Conservation (phyloP, 371 early-diverging fungal species). For the Apophysomyces trapeziformis region DNA sequence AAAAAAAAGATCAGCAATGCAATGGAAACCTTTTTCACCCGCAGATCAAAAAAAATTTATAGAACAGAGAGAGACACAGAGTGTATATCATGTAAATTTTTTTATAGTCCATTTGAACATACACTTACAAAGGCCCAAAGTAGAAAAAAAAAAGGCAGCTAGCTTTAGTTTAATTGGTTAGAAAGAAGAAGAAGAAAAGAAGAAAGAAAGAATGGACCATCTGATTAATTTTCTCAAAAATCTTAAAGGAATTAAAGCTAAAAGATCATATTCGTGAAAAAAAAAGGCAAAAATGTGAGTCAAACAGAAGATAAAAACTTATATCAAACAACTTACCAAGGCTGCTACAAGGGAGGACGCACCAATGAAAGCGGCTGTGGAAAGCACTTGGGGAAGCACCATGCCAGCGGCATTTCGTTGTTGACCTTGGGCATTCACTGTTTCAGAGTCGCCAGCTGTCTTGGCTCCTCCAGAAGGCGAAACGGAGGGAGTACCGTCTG, state of each 20-base stretch:
- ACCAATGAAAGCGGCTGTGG: conserved; percentile 8
- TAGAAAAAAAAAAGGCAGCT: not conserved
- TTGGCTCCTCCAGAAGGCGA: conserved; percentile 11
- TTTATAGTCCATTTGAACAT: not conserved
- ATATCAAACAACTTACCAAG: not conserved
- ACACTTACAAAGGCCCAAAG: not conserved
- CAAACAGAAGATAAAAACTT: not conserved
- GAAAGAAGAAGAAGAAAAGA: too few relatives aligned
- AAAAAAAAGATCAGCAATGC: not conserved
- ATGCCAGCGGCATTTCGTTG: not conserved
- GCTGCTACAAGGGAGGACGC: not conserved
- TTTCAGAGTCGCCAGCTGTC: not conserved
- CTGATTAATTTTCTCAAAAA: too few relatives aligned
- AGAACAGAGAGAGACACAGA: too few relatives aligned
- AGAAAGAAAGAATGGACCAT: too few relatives aligned
- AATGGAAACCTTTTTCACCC: not conserved
- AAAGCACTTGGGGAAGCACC: conserved; percentile 12
- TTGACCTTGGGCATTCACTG: not conserved
- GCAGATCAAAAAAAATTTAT: too few relatives aligned
- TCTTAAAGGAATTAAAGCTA: not conserved
- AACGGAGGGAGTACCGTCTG: not conserved
- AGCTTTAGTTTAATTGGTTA: not conserved
- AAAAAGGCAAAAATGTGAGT: not conserved
- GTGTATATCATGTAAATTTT: not conserved
- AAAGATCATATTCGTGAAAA: not conserved